Base-by-base conservation (phyloP, 1,139 yeast genomes). In the Nakaseomyces sp. region DNA sequence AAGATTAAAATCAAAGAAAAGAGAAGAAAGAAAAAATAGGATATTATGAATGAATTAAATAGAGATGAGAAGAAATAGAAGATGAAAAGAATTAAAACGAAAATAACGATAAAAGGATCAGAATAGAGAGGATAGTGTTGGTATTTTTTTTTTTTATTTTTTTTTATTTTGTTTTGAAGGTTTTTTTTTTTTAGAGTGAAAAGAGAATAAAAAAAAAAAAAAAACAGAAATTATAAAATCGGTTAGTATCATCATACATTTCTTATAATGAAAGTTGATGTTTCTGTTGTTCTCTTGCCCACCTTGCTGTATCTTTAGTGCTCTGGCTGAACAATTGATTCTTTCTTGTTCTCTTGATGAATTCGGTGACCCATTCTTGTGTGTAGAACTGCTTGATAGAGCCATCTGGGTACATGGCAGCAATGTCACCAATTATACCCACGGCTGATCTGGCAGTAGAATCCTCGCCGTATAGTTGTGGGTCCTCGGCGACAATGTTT, bases 391-490 rank as follows among this genome's bases (percentile, higher is more conserved):
- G 76, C 59, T 75, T 75, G 60, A 87, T 77, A 49, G 81, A 76
- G 33, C 93, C 88, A 43, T 76, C 76, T 31, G 87, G 84, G 66
- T 72, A 88, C 79, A 88, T 84, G 45, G 89, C 77, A 2, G 94
- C 95, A 55, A 91, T 72, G 64, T 91, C 98, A 50, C 98, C 98
- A 55, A 91, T 67, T 55, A 91, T 69, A 18, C 98, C 97, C 37
- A 85, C 88, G 9, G 91, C 81, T 2, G 89, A 74, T 51, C 93
- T 74, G 29, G 86, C 76, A 24, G 83, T 78, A 4, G 80, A 70
- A 63, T 82, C 95, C 44, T 74, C 74, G 50, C 71, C 68, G 47
- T 73, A 68, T 64, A 81, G 68, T 47, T 76, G 74, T 37, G 77
- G 70, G 57, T 86, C 93, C 31, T 64, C 66, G 45, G 79, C 74